Evolutionary conservation across 768 basidiomycete species (phyloP).

Genomic region (Grammothele lineata): DNA sequence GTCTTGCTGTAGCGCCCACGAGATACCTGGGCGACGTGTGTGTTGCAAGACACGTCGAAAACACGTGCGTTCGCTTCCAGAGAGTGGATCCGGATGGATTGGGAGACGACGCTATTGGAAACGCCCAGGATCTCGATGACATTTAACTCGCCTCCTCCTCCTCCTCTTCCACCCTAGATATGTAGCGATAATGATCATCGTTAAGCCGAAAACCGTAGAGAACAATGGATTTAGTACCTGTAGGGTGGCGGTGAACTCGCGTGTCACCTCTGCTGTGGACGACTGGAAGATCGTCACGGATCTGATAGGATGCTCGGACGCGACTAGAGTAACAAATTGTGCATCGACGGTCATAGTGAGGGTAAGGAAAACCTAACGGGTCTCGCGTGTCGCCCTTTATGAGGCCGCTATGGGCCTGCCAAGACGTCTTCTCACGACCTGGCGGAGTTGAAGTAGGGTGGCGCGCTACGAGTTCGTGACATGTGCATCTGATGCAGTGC

Average conservation of each 20-base stretch:
- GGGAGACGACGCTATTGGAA: conserved; percentile 45
- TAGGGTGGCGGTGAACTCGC: conserved; percentile 43
- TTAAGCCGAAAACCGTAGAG: too few relatives aligned
- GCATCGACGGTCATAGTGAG: too few relatives aligned
- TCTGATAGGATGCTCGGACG: conserved; percentile 33
- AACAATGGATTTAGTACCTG: conserved; percentile 29
- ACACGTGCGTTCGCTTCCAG: conserved; percentile 41
- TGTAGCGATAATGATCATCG: background rate
- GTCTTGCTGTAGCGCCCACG: too few relatives aligned
- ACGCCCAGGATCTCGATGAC: conserved; percentile 47
- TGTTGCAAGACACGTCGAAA: conserved; percentile 51
- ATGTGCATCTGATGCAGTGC: too few relatives aligned
- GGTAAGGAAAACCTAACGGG: too few relatives aligned
- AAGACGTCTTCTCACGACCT: too few relatives aligned
- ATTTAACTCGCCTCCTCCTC: too few relatives aligned
- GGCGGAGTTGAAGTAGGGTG: too few relatives aligned
- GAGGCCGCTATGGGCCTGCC: too few relatives aligned
- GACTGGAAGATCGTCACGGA: conserved; percentile 57
- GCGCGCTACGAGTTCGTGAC: too few relatives aligned
- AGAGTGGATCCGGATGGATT: conserved; percentile 52
- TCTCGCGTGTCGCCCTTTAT: too few relatives aligned
- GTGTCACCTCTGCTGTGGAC: conserved; percentile 52
- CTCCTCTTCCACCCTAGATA: conserved; percentile 47
- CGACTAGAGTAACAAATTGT: background rate
- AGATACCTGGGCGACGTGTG: background rate